Evolutionary conservation across 176 grass and related monocot species (phyloP), one percentile per base, ranked within the genome.

Genomic region (Carex myosuroides): DNA sequence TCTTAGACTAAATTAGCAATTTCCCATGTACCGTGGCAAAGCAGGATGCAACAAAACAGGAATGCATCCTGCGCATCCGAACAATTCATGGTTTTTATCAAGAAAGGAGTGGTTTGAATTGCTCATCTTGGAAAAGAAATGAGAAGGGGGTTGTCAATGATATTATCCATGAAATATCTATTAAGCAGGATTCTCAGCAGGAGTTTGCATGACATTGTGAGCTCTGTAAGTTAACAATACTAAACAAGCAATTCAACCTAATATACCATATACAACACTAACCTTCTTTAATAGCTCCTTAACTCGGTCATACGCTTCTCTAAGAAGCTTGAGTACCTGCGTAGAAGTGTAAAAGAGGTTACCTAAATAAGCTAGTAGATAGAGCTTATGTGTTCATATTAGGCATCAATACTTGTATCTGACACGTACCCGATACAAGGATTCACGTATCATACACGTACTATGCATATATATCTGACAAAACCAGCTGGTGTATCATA

Each of bases 301-400:
- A 55, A 99, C 97, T 56, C 97, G 91, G 41, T 88, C 97, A 84
- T 96, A 99, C 83, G 97, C 97, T 81, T 99, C 97, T 92, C 91
- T 89, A 73, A 99, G 81, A 83, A 96, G 97, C 66, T 92, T 99
- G 81, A 95, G 85, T 8, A 99, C 91, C 97, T 99, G 87, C 67
- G 78, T 85, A 62, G 61, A 80, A 64, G 46, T 60, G 20, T 26
- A 30, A 69, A 83, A 60, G 56, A 77, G 16, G 7, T 59, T 32
- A 55, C 46, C 48, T 77, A 77, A 55, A 55, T 77, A 30, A 56
- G 50, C 16, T 9, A 42, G 2, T 18, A n/a, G 35, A 70, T 20
- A 14, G 7, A 81, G 21, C 33, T 80, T 16, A 13, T 52, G 52
- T 75, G 17, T 13, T 46, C n/a, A 73, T n/a, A 35, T 44, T 44